Percentiles rank a stretch among this genome's conserved stretches.
These are phyloP conservation scores for Nasturtium officinale DNA, from an alignment of 345 rosid species.

Conservation along the genomic window DNA sequence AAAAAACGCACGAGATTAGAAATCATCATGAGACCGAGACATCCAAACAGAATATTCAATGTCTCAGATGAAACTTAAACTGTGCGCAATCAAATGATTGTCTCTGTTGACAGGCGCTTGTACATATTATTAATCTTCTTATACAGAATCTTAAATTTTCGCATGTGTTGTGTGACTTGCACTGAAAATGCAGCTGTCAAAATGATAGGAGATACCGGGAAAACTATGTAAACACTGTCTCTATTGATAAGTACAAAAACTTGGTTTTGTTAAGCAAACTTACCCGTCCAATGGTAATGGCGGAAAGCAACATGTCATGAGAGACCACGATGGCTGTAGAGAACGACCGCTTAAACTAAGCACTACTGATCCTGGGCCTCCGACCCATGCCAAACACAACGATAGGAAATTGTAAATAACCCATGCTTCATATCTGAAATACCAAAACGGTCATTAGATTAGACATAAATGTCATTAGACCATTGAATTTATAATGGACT, in stretches of 20 bases:
- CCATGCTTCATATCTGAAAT: slow-evolving; percentile 97
- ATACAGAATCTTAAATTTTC: not conserved
- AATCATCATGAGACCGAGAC: slow-evolving; percentile 6
- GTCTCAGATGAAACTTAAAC: not conserved
- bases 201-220: not conserved
- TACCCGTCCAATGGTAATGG: slow-evolving; percentile 87
- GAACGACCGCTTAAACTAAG: slow-evolving; percentile 86
- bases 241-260: not conserved
- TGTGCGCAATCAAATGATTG: not conserved
- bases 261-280: slow-evolving; percentile 37
- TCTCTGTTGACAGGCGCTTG: not conserved
- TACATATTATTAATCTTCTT: not conserved
- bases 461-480: not conserved
- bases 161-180: slow-evolving; percentile 6
- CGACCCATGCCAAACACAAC: slow-evolving; percentile 96
- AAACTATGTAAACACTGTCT: not conserved
- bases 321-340: slow-evolving; percentile 72
- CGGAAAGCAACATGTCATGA: slow-evolving; percentile 93
- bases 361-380: slow-evolving; percentile 97
- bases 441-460: slow-evolving; percentile 18
- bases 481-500: not conserved
- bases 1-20: not conserved
- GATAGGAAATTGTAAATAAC: slow-evolving; percentile 92
- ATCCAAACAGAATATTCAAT: not conserved
- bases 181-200: not conserved